Conservation (phyloP, 768 basidiomycete species). For the Rhizopogon salebrosus region DNA sequence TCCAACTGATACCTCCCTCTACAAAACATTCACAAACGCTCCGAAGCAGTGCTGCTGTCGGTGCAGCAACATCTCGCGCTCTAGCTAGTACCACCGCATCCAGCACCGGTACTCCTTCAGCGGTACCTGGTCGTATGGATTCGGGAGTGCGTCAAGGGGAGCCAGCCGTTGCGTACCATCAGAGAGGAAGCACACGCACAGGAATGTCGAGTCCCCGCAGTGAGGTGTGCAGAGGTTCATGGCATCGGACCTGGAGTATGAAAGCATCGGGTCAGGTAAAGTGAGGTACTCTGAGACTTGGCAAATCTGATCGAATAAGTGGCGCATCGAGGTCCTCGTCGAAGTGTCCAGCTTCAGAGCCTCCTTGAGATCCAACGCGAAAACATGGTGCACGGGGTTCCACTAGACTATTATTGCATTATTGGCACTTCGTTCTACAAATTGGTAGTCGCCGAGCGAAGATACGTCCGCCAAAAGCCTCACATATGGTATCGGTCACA, state of each 20-base stretch:
- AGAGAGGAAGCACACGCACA: slow-evolving; percentile 54
- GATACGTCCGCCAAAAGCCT: slow-evolving; percentile 45
- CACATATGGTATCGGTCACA: slow-evolving; percentile 40
- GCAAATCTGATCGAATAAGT: slow-evolving; percentile 14
- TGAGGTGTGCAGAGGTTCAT: slow-evolving; percentile 29
- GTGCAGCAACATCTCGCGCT: slow-evolving; percentile 58
- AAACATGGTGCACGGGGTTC: slow-evolving; percentile 44
- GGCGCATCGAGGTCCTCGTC: slow-evolving; percentile 9
- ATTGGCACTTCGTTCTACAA: slow-evolving; percentile 34
- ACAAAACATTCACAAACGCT: slow-evolving; percentile 62
- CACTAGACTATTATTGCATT: slow-evolving; percentile 53
- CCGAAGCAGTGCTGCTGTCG: slow-evolving; percentile 74
- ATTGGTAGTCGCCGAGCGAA: slow-evolving; percentile 69
- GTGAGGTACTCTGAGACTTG: slow-evolving; percentile 20
- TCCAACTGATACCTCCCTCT: slow-evolving; percentile 57
- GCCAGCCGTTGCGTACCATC: slow-evolving; percentile 38
- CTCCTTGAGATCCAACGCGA: slow-evolving; percentile 37
- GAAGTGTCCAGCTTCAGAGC: slow-evolving; percentile 25
- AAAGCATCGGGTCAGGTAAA: slow-evolving; percentile 16
- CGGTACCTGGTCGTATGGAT: slow-evolving; percentile 42
- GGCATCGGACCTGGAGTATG: slow-evolving; percentile 29
- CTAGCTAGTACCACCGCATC: slow-evolving; percentile 66
- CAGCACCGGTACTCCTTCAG: slow-evolving; percentile 52
- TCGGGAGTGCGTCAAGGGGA: slow-evolving; percentile 32
- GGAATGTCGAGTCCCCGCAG: slow-evolving; percentile 47